phyloP scores from a whole-genome alignment of 1,284 basidiomycete genomes.

The Ustilago loliicola region DNA sequence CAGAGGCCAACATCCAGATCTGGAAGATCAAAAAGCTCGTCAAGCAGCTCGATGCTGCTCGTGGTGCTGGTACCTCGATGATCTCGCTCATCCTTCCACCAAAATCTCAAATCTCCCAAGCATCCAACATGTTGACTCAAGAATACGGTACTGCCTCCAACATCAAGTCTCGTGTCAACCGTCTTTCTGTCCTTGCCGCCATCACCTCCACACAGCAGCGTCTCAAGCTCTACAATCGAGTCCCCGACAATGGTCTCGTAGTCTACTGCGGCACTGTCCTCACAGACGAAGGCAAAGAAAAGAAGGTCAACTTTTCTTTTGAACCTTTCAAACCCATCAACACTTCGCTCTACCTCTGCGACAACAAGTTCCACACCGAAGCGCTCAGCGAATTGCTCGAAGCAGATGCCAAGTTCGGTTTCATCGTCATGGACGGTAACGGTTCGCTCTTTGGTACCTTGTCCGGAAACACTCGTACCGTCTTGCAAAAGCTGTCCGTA shows the following conservation, averaged over 20 bases:
- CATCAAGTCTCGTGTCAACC: conserved; percentile 99
- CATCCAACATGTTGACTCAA: conserved; percentile 94
- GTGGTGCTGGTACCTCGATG: conserved; percentile 93
- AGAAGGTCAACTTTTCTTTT: conserved; percentile 90
- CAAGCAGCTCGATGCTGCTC: conserved; percentile 68
- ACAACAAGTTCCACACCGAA: conserved; percentile 99
- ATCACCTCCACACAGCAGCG: conserved; percentile 99
- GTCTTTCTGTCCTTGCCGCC: conserved; percentile 94
- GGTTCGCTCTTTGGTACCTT: conserved; percentile 96
- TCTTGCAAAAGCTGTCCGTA: conserved; percentile 98
- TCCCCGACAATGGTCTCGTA: conserved; percentile 95
- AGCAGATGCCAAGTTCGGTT: conserved; percentile 96
- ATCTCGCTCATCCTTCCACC: conserved; percentile 97
- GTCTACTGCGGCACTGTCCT: conserved; percentile 92
- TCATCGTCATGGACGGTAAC: conserved; percentile 99
- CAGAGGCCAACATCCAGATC: conserved; percentile 70
- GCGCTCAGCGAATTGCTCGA: conserved; percentile 96
- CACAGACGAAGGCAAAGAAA: conserved; percentile 96
- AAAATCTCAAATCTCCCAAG: conserved; percentile 94
- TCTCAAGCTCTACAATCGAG: conserved; percentile 88
- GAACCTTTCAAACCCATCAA: conserved; percentile 95
- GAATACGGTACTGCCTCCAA: conserved; percentile 89
- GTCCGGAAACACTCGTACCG: conserved; percentile 95
- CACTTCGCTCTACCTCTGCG: conserved; percentile 94
- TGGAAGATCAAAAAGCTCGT: conserved; percentile 94